A percentile compares a stretch with the other conserved stretches of the same genome.
phyloP scores from a whole-genome alignment of 257 asterid genomes.

The Rhazya stricta region DNA sequence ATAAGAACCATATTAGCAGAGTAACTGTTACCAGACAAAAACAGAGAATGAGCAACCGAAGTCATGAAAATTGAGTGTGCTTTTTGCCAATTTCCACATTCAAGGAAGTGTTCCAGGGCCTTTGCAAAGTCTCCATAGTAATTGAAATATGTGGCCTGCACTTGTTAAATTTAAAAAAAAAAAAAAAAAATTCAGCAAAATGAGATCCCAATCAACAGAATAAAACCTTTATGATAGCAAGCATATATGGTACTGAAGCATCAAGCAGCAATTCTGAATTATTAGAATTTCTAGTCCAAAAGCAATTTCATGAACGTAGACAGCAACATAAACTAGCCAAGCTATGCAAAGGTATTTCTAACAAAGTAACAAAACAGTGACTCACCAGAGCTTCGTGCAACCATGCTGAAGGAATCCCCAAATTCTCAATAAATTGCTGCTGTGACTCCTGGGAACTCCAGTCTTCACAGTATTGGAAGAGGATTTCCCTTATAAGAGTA shows the following conservation, averaged over 20 bases:
- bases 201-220: constrained; percentile 16
- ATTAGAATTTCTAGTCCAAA: neutral
- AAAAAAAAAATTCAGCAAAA: constrained; percentile 22
- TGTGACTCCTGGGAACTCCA: constrained; percentile 75
- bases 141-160: constrained; percentile 80
- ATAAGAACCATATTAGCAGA: neutral
- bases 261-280: constrained; percentile 1
- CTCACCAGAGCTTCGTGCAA: constrained; percentile 96
- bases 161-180: constrained; percentile 5
- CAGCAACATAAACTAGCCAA: neutral
- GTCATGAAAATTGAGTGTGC: constrained; percentile 83
- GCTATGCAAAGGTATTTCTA: constrained; percentile 1
- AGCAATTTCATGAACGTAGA: neutral
- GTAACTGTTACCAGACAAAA: constrained; percentile 53
- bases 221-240: neutral
- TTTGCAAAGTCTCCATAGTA: constrained; percentile 65
- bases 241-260: neutral
- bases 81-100: constrained; percentile 85
- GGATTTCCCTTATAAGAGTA: constrained; percentile 71
- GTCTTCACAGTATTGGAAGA: constrained; percentile 83
- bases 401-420: constrained; percentile 91
- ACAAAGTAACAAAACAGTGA: constrained; percentile 16
- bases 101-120: constrained; percentile 80
- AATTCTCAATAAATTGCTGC: constrained; percentile 67
- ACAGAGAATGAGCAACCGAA: constrained; percentile 77